phyloP scores from a whole-genome alignment of 495 filamentous ascomycete genomes.

The Penicillium roqueforti region DNA sequence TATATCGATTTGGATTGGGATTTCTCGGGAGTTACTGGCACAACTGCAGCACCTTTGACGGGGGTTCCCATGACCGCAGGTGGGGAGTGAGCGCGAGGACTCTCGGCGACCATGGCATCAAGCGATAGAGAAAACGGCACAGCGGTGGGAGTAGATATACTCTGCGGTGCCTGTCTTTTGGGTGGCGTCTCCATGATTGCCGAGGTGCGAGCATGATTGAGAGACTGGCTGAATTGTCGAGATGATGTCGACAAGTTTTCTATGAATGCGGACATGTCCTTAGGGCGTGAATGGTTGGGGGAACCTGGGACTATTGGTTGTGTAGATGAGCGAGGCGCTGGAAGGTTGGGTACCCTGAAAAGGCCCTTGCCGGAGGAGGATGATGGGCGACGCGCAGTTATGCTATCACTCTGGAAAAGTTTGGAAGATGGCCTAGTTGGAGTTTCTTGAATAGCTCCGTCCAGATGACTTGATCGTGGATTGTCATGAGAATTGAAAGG shows the following conservation, averaged over 20 bases:
- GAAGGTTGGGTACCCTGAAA: constrained; percentile 42
- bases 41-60: constrained; percentile 19
- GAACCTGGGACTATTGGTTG: constrained; percentile 29
- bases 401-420: constrained; percentile 20
- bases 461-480: constrained; percentile 11
- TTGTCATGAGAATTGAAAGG: constrained; percentile 16
- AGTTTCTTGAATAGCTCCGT: constrained; percentile 47
- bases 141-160: constrained; percentile 7
- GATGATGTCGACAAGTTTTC: constrained; percentile 4
- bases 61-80: constrained; percentile 22
- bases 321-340: constrained; percentile 25
- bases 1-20: constrained; percentile 55
- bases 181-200: constrained; percentile 45
- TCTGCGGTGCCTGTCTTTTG: constrained; percentile 22
- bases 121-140: constrained; percentile 2
- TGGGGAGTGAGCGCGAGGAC: constrained; percentile 11
- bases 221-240: constrained; percentile 14
- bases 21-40: constrained; percentile 43
- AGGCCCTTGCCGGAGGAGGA: constrained; percentile 22
- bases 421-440: constrained; percentile 47
- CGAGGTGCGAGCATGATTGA: constrained; percentile 5
- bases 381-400: constrained; percentile 8
- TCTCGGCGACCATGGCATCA: constrained; percentile 5
- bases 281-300: constrained; percentile 31
- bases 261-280: constrained; percentile 5